Conservation (phyloP, 1,139 yeast species). For the Candida frijolesensis region DNA sequence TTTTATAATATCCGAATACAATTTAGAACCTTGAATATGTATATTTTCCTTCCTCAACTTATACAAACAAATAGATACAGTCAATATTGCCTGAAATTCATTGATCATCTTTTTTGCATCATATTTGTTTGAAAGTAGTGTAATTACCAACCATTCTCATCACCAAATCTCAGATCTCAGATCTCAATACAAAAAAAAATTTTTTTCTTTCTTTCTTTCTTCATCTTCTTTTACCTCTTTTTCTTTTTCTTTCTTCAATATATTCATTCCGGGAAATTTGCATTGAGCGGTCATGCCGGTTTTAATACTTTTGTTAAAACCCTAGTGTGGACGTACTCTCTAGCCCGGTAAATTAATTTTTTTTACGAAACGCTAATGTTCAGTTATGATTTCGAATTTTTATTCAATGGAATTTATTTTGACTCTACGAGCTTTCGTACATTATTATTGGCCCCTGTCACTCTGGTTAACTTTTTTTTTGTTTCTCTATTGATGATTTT, state of each 20-base stretch:
- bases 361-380: constrained; percentile 24
- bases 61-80: too few species aligned
- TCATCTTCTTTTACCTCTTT: constrained; percentile 4
- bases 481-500: background rate
- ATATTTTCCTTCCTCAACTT: too few species aligned
- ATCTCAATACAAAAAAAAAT: constrained; percentile 18
- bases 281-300: constrained; percentile 37
- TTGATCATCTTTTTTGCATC: too few species aligned
- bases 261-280: constrained; percentile 27
- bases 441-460: constrained; percentile 9
- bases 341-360: constrained; percentile 33
- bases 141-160: too few species aligned
- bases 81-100: too few species aligned
- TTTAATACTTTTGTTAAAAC: constrained; percentile 7
- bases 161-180: too few species aligned
- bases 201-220: background rate
- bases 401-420: constrained; percentile 22
- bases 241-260: constrained; percentile 19
- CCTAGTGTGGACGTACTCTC: constrained; percentile 43
- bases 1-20: too few species aligned
- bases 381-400: constrained; percentile 24
- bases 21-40: too few species aligned
- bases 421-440: constrained; percentile 36
- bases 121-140: too few species aligned
- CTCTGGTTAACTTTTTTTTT: background rate